phyloP scores from a whole-genome alignment of 192 early-diverging fungal genomes.

The Linnemannia zychae region DNA sequence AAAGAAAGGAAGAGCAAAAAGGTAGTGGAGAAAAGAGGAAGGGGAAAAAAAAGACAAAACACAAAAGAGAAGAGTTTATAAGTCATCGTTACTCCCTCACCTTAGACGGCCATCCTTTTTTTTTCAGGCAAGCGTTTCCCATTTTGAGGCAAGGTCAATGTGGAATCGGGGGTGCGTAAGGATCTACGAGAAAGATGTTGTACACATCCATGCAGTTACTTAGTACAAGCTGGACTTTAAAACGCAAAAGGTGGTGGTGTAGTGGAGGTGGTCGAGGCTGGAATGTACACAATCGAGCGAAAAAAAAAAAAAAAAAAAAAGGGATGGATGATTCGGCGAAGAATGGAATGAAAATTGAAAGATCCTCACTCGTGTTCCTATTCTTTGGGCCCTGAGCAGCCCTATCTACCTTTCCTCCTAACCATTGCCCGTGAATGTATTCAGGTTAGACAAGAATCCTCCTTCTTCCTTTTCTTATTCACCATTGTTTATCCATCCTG shows the following conservation, averaged over 20 bases:
- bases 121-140: not conserved
- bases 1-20: not conserved
- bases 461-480: not conserved
- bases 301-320: constrained; percentile 5
- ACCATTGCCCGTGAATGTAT: no score
- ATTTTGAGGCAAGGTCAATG: not conserved
- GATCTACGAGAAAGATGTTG: not conserved
- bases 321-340: not conserved
- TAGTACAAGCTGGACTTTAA: not conserved
- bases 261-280: not conserved
- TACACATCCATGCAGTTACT: not conserved
- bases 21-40: not conserved
- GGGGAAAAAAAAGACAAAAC: no score
- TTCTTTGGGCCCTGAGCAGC: not conserved
- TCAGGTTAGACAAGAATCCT: not conserved
- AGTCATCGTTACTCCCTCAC: no score
- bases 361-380: not conserved
- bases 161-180: not conserved
- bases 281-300: not conserved
- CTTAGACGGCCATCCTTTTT: not conserved
- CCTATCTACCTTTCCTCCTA: not conserved
- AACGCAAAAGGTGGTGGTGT: not conserved
- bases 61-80: no score
- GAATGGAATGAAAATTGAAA: not conserved
- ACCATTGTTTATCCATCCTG: not conserved